Conservation (phyloP, 805 yeast genomes). For the Candida ovalis region DNA sequence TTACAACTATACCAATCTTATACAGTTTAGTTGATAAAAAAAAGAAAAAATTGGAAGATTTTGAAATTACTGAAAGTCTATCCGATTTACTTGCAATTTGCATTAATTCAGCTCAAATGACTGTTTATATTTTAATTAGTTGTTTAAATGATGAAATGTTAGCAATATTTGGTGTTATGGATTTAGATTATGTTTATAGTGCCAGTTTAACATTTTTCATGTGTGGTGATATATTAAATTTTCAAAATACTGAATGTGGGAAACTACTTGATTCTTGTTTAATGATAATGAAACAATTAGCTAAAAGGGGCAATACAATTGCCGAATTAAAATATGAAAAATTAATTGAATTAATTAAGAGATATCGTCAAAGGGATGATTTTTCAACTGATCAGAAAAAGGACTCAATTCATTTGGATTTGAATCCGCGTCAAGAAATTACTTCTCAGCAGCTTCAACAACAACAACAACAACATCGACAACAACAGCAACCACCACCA, state of each 20-base stretch:
- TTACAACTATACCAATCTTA: conserved; percentile 27
- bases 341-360: conserved; percentile 14
- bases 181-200: conserved; percentile 27
- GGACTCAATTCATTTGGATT: neutral
- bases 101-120: conserved; percentile 26
- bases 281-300: conserved; percentile 15
- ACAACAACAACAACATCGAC: neutral
- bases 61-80: conserved; percentile 14
- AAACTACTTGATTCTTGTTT: conserved; percentile 18
- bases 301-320: conserved; percentile 18
- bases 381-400: neutral
- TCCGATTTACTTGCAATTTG: conserved; percentile 23
- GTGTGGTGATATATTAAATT: conserved; percentile 23
- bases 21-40: conserved; percentile 22
- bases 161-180: conserved; percentile 29
- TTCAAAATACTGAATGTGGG: conserved; percentile 13
- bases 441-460: neutral
- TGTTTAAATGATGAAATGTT: conserved; percentile 20
- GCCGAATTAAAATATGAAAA: conserved; percentile 19
- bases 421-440: neutral
- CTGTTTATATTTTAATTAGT: conserved; percentile 13
- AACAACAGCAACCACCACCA: too few relatives aligned
- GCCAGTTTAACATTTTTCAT: conserved; percentile 26
- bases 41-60: conserved; percentile 5
- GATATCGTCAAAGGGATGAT: conserved; percentile 6